Evolutionary conservation across 1,284 basidiomycete species (phyloP).

Genomic region (Coniferiporia sulphurascens): DNA sequence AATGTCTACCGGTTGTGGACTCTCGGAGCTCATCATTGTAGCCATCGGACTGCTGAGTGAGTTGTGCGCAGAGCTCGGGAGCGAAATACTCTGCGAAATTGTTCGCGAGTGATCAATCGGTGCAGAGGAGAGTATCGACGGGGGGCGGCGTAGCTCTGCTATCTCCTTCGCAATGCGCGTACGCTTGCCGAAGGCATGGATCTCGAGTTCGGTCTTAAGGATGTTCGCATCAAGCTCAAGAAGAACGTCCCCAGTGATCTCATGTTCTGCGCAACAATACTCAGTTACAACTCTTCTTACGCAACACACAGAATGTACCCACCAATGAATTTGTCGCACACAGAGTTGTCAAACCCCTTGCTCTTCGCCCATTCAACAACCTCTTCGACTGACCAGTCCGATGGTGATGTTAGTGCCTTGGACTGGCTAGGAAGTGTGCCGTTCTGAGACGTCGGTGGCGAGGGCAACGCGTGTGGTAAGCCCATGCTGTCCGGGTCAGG

Average conservation of each 20-base stretch:
- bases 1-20: constrained; percentile 33
- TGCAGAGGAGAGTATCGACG: constrained; percentile 34
- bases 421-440: background rate
- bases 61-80: constrained; percentile 16
- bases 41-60: constrained; percentile 16
- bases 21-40: constrained; percentile 34
- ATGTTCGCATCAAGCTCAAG: constrained; percentile 91
- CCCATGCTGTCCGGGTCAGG: background rate
- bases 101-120: constrained; percentile 40
- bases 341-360: constrained; percentile 82
- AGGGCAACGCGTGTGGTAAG: constrained; percentile 12
- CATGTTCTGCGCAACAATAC: constrained; percentile 68
- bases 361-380: constrained; percentile 86
- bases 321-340: constrained; percentile 85
- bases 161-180: constrained; percentile 95
- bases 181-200: constrained; percentile 91
- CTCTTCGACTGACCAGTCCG: constrained; percentile 84
- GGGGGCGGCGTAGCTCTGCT: constrained; percentile 74
- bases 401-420: constrained; percentile 28
- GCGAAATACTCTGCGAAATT: constrained; percentile 30
- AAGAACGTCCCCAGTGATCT: constrained; percentile 95
- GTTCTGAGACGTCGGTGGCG: constrained; percentile 18
- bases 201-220: constrained; percentile 94
- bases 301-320: constrained; percentile 24
- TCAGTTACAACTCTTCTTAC: background rate